These are phyloP conservation scores for Aspergillus japonicus DNA, from an alignment of 2,329 filamentous ascomycete genomes.

Conservation along the genomic window DNA sequence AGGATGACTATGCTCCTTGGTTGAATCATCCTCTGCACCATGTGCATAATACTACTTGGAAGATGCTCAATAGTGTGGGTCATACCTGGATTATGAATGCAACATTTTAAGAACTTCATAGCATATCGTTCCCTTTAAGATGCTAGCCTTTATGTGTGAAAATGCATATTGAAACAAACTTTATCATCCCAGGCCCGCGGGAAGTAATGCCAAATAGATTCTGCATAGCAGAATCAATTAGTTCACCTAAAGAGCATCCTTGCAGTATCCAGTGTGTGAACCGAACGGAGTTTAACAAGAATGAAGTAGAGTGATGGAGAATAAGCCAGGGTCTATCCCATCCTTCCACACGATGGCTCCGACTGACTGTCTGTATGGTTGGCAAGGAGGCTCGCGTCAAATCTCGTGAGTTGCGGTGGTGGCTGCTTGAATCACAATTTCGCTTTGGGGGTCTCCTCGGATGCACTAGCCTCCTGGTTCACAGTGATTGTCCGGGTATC, in stretches of 20 bases:
- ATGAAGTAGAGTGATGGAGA: background rate
- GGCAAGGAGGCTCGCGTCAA: background rate
- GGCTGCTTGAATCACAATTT: conserved; percentile 43
- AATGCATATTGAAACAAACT: background rate
- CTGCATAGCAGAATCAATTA: background rate
- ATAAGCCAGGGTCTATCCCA: background rate
- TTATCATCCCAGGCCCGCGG: conserved; percentile 3
- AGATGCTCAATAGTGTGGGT: background rate
- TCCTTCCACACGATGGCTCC: background rate
- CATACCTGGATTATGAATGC: background rate
- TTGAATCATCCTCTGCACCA: background rate
- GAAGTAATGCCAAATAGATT: conserved; percentile 5
- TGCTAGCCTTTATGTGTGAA: background rate
- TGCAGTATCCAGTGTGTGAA: background rate
- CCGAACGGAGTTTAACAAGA: background rate
- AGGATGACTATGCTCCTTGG: background rate
- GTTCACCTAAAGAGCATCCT: background rate
- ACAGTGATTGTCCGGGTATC: conserved; percentile 75
- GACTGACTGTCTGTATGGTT: background rate
- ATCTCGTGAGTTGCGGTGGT: background rate
- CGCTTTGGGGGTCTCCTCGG: conserved; percentile 47
- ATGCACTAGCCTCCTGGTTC: conserved; percentile 82
- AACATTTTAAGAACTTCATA: background rate
- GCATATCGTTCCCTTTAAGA: background rate
- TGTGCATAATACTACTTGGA: background rate